Evolutionary conservation across 495 filamentous ascomycete species (phyloP), one percentile per base, ranked within the genome.

Genomic region (Xylaria castorea): DNA sequence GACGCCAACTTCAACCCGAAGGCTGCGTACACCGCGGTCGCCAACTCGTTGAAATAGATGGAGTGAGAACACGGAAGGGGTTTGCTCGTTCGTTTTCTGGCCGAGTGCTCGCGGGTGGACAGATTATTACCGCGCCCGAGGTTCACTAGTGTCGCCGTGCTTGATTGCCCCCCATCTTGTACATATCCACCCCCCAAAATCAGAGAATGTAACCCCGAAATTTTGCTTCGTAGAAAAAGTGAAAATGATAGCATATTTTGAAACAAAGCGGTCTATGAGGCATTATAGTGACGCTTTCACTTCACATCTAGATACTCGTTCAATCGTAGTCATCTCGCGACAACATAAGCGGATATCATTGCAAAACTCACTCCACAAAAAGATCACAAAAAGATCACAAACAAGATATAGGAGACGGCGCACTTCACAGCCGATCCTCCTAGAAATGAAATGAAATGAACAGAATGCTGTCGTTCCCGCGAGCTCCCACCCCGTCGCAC

Each of bases 1-100:
- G 90, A 93, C 80, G 80, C 79, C 75, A 85, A 80, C 81, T 93
- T 87, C 78, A 82, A 84, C 75, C 83, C 88, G 71, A 93, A 94
- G 86, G 77, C 82, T 3, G 89, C 89, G 3, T 94, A 94, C 79
- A 87, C 78, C 65, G 87, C 90, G 66, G 83, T 92, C 53, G 83
- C 89, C 58, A 74, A 82, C 53, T 80, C 84, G 22, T 75, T 88
- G 70, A 78, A 82, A 79, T 85, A 83, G 53, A 40, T 64, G 30
- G 25, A 11, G 22, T 5, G 38, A 18, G 22, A 32, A 50, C 22
- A 22, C 27, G 25, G 63, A n/a, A 8, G 14, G n/a, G 44, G 14
- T 51, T 25, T 27, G 22, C 36, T 66, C 20, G 57, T 36, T 30
- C n/a, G 12, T 62, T 9, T 46, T 1, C 22, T n/a, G 27, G 32